These are phyloP conservation scores for Zalaria sp. DNA, from an alignment of 2,329 filamentous ascomycete species.

Conservation along the genomic window DNA sequence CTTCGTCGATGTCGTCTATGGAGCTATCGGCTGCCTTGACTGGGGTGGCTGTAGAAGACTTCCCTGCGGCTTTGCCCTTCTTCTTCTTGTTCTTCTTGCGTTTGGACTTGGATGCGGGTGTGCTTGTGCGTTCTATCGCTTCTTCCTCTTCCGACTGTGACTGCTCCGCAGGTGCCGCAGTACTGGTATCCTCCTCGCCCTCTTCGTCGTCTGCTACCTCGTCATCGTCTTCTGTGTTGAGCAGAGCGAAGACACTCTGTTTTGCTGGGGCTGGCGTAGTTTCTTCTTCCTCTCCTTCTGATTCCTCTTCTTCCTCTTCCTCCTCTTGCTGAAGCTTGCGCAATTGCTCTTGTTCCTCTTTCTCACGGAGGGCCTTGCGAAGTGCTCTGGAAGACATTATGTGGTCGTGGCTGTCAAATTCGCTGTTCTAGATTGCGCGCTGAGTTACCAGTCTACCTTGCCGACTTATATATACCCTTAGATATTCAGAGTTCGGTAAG, in stretches of 20 bases:
- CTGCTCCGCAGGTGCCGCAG: slow-evolving; percentile 3
- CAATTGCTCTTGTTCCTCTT: slow-evolving; percentile 40
- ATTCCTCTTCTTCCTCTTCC: slow-evolving; percentile 17
- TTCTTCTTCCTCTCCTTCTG: slow-evolving; percentile 19
- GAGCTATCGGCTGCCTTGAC: slow-evolving; percentile 13
- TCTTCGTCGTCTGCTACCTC: slow-evolving; percentile 19
- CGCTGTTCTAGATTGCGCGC: no score
- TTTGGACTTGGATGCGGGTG: slow-evolving; percentile 15
- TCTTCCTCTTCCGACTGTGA: slow-evolving; percentile 7
- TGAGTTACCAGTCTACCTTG: no score
- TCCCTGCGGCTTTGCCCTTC: slow-evolving; percentile 46
- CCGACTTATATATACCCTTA: no score
- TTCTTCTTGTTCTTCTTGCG: slow-evolving; percentile 40
- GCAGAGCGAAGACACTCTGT: slow-evolving; percentile 32
- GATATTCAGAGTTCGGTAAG: no score
- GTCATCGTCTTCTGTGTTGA: slow-evolving; percentile 23
- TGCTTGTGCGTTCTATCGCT: slow-evolving; percentile 15
- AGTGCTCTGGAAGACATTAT: slow-evolving; percentile 53
- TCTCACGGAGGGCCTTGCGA: slow-evolving; percentile 48
- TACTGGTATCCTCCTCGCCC: slow-evolving; percentile 16
- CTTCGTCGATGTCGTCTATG: slow-evolving; percentile 53
- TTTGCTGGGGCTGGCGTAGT: slow-evolving; percentile 11
- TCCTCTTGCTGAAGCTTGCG: slow-evolving; percentile 21
- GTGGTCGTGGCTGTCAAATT: neutral
- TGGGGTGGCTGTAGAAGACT: slow-evolving; percentile 14